These are phyloP conservation scores for Suhomyces sp. DNA, from an alignment of 805 yeast genomes.

Conservation along the genomic window DNA sequence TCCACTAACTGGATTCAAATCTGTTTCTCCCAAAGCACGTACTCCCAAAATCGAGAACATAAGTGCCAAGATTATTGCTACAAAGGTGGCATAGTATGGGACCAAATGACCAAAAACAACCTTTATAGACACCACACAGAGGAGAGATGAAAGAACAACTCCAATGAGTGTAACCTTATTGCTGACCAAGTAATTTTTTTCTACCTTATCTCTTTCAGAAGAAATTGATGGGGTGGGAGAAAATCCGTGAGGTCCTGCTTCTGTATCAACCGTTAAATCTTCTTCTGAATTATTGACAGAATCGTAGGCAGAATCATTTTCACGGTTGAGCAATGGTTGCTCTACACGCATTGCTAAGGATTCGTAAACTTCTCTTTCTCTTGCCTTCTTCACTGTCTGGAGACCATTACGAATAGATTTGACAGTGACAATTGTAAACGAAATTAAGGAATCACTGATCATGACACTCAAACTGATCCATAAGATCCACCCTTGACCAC, in stretches of 20 bases:
- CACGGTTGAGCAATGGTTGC: constrained; percentile 1
- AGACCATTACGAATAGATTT: constrained; percentile 36
- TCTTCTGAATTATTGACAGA: too few species aligned
- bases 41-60: constrained; percentile 84
- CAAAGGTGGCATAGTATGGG: constrained; percentile 66
- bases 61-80: constrained; percentile 74
- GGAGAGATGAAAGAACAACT: constrained; percentile 57
- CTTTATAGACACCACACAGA: constrained; percentile 66
- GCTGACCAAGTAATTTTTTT: constrained; percentile 47
- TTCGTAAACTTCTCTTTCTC: constrained; percentile 1
- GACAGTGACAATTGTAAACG: constrained; percentile 62
- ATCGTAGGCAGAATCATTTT: not conserved
- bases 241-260: not conserved
- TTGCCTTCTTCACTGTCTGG: constrained; percentile 1
- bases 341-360: not conserved
- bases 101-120: constrained; percentile 67
- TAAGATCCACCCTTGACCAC: constrained; percentile 96
- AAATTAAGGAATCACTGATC: constrained; percentile 88
- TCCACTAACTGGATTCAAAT: constrained; percentile 93
- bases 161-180: constrained; percentile 55
- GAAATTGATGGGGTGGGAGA: constrained; percentile 2
- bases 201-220: constrained; percentile 32
- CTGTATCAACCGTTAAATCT: not conserved
- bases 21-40: constrained; percentile 95
- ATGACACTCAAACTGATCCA: constrained; percentile 92